Evolutionary conservation across 1,139 yeast genomes (phyloP).

Genomic region (Pichia sp.): DNA sequence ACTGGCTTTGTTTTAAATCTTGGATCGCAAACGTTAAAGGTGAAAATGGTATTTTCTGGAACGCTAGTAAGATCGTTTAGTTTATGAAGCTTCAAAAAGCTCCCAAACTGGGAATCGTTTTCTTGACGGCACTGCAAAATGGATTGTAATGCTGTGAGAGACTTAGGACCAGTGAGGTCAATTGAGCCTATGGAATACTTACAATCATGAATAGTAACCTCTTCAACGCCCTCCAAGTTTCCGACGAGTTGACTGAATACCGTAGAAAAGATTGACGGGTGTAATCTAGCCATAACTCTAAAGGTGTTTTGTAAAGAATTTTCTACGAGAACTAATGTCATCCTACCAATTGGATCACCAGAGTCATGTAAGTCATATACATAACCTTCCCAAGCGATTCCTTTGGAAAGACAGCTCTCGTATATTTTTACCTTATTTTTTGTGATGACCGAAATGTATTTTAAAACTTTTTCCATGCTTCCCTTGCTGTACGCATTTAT

Average conservation of each 20-base stretch:
- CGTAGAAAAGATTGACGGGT: slow-evolving; percentile 61
- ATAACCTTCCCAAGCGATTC: slow-evolving; percentile 38
- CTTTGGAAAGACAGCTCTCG: slow-evolving; percentile 30
- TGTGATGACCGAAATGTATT: slow-evolving; percentile 31
- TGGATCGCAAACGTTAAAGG: slow-evolving; percentile 67
- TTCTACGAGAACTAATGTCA: slow-evolving; percentile 14
- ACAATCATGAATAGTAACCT: slow-evolving; percentile 55
- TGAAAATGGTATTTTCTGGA: slow-evolving; percentile 55
- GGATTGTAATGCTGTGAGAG: slow-evolving; percentile 55
- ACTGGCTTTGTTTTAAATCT: slow-evolving; percentile 52
- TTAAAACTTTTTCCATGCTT: slow-evolving; percentile 12
- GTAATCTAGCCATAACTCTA: slow-evolving; percentile 45
- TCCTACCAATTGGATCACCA: slow-evolving; percentile 26
- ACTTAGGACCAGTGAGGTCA: slow-evolving; percentile 68
- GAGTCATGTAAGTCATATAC: slow-evolving; percentile 16
- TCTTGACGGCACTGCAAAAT: slow-evolving; percentile 44
- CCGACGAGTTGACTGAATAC: slow-evolving; percentile 39
- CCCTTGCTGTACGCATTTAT: slow-evolving; percentile 33
- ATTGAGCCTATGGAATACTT: slow-evolving; percentile 79
- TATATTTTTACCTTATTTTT: slow-evolving; percentile 31
- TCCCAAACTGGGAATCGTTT: slow-evolving; percentile 23
- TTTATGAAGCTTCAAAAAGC: slow-evolving; percentile 36
- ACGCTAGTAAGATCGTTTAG: slow-evolving; percentile 43
- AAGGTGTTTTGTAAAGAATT: slow-evolving; percentile 23
- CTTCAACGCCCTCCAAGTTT: slow-evolving; percentile 16